Conservation (phyloP, 2,329 filamentous ascomycete species). For the Penicillium occitanis region DNA sequence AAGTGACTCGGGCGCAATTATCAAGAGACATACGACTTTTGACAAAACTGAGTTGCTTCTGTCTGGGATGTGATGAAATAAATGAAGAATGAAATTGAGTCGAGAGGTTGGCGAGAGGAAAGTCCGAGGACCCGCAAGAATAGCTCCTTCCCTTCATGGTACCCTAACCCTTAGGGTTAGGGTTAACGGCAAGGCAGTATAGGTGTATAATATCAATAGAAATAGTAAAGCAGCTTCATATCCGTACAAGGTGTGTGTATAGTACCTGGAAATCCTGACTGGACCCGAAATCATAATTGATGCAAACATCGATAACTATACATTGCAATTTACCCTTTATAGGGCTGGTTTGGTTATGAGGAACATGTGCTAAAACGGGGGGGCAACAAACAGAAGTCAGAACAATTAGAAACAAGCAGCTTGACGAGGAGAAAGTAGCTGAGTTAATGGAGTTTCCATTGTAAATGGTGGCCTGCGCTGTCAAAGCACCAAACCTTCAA, state of each 20-base stretch:
- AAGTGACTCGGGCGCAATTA: not conserved
- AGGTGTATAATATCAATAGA: not conserved
- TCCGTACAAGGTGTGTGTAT: not conserved
- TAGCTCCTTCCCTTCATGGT: not conserved
- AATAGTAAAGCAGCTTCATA: not conserved
- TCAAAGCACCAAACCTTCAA: not conserved
- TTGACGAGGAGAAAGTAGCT: not conserved
- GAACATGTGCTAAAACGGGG: not conserved
- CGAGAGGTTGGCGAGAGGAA: not conserved
- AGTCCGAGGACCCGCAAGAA: not conserved
- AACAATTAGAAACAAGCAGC: not conserved
- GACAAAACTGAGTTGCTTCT: not conserved
- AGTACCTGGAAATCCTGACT: not conserved
- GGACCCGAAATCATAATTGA: not conserved
- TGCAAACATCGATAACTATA: constrained; percentile 1
- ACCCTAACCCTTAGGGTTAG: not conserved
- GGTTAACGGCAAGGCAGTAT: not conserved
- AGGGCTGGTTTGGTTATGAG: not conserved
- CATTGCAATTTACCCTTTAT: not conserved
- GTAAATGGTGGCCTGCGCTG: not conserved
- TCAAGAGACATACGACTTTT: not conserved
- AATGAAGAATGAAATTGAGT: not conserved
- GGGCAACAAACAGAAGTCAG: not conserved
- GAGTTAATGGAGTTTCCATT: not conserved
- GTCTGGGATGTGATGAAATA: not conserved